A percentile compares a stretch with the other conserved stretches of the same genome.
Conservation (phyloP, 2,329 filamentous ascomycete species). For the Leptoxyphium fumago region DNA sequence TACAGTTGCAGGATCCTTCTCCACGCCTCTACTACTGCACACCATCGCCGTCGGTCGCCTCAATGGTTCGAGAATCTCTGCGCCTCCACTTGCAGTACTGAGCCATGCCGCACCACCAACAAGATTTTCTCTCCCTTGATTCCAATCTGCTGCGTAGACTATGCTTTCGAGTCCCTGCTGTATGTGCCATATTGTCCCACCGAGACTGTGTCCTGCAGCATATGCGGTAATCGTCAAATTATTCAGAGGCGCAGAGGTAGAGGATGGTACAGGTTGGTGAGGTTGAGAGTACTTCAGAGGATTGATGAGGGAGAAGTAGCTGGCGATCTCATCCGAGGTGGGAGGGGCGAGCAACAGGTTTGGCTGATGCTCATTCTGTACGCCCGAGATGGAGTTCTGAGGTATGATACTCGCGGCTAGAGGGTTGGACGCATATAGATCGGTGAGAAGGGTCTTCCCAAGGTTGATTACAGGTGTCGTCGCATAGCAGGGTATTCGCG, state of each 20-base stretch:
- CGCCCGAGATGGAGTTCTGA: constrained; percentile 12
- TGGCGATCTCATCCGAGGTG: constrained; percentile 73
- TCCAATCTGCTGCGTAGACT: constrained; percentile 96
- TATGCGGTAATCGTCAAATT: constrained; percentile 92
- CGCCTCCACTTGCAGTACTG: constrained; percentile 65
- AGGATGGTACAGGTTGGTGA: constrained; percentile 73
- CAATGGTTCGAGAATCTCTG: constrained; percentile 85
- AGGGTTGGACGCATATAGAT: constrained; percentile 80
- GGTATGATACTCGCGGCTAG: constrained; percentile 77
- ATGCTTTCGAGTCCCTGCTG: constrained; percentile 94
- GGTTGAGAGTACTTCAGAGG: constrained; percentile 94
- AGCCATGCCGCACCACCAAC: constrained; percentile 89
- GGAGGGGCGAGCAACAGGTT: constrained; percentile 52
- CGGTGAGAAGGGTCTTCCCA: constrained; percentile 77
- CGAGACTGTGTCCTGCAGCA: constrained; percentile 87
- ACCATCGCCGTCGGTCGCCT: constrained; percentile 87
- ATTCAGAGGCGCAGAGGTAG: constrained; percentile 77
- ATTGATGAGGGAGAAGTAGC: constrained; percentile 81
- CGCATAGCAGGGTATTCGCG: constrained; percentile 84
- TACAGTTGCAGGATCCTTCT: constrained; percentile 39
- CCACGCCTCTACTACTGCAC: constrained; percentile 73
- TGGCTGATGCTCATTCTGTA: constrained; percentile 37
- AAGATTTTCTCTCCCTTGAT: constrained; percentile 91
- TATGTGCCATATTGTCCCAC: constrained; percentile 97
- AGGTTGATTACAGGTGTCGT: constrained; percentile 87